Conservation (phyloP, 257 asterid genomes). For the Ophiorrhiza pumila region DNA sequence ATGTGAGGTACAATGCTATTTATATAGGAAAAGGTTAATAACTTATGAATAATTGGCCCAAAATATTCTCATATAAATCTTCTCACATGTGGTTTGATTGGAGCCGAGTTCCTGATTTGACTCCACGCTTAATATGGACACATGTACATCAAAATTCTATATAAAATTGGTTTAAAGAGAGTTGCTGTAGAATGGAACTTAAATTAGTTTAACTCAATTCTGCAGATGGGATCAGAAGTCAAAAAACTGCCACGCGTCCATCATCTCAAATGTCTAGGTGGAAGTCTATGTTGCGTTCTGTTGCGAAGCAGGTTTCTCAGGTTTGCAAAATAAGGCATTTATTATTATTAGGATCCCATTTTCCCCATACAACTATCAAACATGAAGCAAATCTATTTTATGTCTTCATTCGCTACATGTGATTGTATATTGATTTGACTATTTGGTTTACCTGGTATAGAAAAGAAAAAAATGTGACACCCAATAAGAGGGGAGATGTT, state of each 20-base stretch:
- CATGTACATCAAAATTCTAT: not conserved
- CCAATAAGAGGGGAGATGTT: not conserved
- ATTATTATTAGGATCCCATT: not conserved
- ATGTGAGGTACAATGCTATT: no score
- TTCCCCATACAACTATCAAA: not conserved
- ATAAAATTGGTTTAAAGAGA: not conserved
- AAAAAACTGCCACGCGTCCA: constrained; percentile 35
- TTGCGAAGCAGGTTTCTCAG: constrained; percentile 92
- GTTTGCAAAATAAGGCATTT: constrained; percentile 42
- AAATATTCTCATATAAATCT: no score
- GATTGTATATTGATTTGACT: not conserved
- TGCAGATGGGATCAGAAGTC: constrained; percentile 55
- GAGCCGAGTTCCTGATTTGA: not conserved
- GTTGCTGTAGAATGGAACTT: not conserved
- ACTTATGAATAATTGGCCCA: no score
- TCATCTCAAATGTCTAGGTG: constrained; percentile 77
- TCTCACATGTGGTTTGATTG: not conserved
- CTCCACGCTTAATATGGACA: not conserved
- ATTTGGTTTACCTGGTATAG: not conserved
- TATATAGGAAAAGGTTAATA: no score
- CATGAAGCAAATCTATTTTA: not conserved
- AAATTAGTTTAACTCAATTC: constrained; percentile 11
- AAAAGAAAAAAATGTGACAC: not conserved
- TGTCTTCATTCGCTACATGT: not conserved
- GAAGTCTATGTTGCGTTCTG: constrained; percentile 71